These are phyloP conservation scores for Xylaria scruposa DNA, from an alignment of 495 filamentous ascomycete genomes.

Conservation along the genomic window DNA sequence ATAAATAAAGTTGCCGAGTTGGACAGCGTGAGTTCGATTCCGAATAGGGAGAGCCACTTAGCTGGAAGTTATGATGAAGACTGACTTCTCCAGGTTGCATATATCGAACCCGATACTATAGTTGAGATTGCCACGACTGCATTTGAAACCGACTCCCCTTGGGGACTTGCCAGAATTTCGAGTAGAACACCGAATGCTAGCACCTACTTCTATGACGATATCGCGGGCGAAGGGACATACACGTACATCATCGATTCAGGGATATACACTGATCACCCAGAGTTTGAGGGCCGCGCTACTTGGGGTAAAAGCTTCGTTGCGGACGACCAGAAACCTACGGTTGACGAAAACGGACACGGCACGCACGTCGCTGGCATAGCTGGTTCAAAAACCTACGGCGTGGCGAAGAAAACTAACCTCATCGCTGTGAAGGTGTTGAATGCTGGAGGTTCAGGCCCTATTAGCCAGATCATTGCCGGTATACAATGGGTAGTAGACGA, in stretches of 20 bases:
- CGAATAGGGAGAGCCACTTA: not conserved
- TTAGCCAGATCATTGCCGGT: slow-evolving; percentile 56
- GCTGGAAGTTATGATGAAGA: not conserved
- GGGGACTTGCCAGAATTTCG: slow-evolving; percentile 53
- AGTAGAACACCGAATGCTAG: slow-evolving; percentile 40
- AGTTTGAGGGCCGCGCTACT: slow-evolving; percentile 60
- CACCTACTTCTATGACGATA: slow-evolving; percentile 51
- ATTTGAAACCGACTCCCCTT: slow-evolving; percentile 46
- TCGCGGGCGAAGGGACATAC: slow-evolving; percentile 50
- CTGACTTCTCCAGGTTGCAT: slow-evolving; percentile 32
- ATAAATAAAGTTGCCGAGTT: slow-evolving; percentile 50
- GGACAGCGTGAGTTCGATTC: slow-evolving; percentile 40
- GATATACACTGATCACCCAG: slow-evolving; percentile 51
- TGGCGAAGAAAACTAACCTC: slow-evolving; percentile 44
- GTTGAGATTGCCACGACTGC: slow-evolving; percentile 28
- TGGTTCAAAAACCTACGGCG: slow-evolving; percentile 42
- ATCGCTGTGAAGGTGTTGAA: slow-evolving; percentile 49
- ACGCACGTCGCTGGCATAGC: slow-evolving; percentile 48
- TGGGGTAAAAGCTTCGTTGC: slow-evolving; percentile 54
- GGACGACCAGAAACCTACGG: slow-evolving; percentile 36
- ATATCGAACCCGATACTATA: slow-evolving; percentile 36
- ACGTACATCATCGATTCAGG: slow-evolving; percentile 58
- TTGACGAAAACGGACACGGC: slow-evolving; percentile 49
- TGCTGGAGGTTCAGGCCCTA: slow-evolving; percentile 44
- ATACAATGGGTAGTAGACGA: slow-evolving; percentile 56